Evolutionary conservation across 176 grass and related monocot species (phyloP).

Genomic region (Hordeum marinum): DNA sequence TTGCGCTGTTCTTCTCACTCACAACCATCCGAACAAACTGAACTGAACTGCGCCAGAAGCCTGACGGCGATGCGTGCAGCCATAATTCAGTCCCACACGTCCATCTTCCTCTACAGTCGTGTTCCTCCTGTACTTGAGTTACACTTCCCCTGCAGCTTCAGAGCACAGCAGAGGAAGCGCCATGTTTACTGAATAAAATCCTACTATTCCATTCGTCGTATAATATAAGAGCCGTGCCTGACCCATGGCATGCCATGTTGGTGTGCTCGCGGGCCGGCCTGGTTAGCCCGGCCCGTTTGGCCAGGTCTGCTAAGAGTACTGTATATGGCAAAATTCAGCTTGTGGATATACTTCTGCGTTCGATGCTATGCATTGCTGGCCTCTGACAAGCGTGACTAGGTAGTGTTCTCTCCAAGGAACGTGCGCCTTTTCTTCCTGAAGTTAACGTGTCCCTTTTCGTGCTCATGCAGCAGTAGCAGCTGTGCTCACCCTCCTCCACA

Average conservation of each 20-base stretch:
- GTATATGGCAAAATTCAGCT: neutral
- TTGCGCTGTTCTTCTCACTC: conserved; percentile 27
- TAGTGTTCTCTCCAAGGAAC: conserved; percentile 2
- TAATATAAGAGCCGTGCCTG: too few species aligned
- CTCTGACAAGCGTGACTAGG: neutral
- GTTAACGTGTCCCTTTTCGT: conserved; percentile 15
- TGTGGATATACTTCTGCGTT: neutral
- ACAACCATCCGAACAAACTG: neutral
- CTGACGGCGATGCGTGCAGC: neutral
- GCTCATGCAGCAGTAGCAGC: conserved; percentile 7
- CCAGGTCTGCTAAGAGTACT: too few species aligned
- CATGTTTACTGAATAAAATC: neutral
- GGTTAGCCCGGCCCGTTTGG: too few species aligned
- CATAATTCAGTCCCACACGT: neutral
- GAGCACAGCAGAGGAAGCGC: neutral
- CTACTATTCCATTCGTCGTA: neutral
- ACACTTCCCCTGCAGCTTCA: neutral
- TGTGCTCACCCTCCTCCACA: neutral
- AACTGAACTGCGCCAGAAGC: conserved; percentile 12
- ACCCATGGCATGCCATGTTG: too few species aligned
- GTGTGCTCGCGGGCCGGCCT: too few species aligned
- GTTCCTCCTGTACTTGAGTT: neutral
- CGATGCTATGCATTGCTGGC: neutral
- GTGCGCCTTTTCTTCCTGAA: neutral
- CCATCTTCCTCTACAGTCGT: neutral